phyloP scores from a whole-genome alignment of 805 yeast species.

The Clavispora vitiphila region DNA sequence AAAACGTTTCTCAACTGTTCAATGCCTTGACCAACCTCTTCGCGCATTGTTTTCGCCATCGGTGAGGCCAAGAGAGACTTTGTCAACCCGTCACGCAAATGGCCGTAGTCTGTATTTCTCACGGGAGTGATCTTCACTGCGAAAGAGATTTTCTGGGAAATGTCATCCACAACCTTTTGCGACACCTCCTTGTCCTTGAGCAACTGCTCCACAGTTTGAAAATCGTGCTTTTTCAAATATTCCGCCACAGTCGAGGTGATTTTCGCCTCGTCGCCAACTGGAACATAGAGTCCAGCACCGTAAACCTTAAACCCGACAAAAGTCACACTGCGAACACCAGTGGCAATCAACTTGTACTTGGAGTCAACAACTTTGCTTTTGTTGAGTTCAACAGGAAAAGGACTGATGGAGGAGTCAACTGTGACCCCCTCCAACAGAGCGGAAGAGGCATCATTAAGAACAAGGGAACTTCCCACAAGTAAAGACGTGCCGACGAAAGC shows the following conservation, averaged over 20 bases:
- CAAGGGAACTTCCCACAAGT: neutral
- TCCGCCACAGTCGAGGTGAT: conserved; percentile 6
- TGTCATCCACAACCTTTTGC: conserved; percentile 46
- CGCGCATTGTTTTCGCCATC: conserved; percentile 43
- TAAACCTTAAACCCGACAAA: conserved; percentile 80
- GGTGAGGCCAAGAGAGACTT: conserved; percentile 72
- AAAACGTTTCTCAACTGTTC: conserved; percentile 62
- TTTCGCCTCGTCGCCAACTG: conserved; percentile 46
- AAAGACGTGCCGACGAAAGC: neutral
- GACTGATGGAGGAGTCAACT: conserved; percentile 48
- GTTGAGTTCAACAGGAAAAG: conserved; percentile 33
- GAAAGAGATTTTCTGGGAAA: conserved; percentile 57
- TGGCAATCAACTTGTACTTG: conserved; percentile 59
- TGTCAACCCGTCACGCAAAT: conserved; percentile 82
- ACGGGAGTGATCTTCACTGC: conserved; percentile 78
- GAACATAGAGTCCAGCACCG: conserved; percentile 78
- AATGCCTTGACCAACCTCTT: conserved; percentile 51
- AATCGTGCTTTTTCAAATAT: conserved; percentile 5
- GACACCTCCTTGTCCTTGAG: conserved; percentile 52
- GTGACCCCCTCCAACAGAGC: conserved; percentile 20
- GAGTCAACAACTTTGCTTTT: conserved; percentile 19
- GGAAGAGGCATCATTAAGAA: conserved; percentile 19
- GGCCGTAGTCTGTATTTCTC: conserved; percentile 87
- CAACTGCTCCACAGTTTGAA: conserved; percentile 4
- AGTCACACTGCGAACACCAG: conserved; percentile 80